Evolutionary conservation across 352 stramenopile genomes (phyloP).

Genomic region (Pythium insidiosum): DNA sequence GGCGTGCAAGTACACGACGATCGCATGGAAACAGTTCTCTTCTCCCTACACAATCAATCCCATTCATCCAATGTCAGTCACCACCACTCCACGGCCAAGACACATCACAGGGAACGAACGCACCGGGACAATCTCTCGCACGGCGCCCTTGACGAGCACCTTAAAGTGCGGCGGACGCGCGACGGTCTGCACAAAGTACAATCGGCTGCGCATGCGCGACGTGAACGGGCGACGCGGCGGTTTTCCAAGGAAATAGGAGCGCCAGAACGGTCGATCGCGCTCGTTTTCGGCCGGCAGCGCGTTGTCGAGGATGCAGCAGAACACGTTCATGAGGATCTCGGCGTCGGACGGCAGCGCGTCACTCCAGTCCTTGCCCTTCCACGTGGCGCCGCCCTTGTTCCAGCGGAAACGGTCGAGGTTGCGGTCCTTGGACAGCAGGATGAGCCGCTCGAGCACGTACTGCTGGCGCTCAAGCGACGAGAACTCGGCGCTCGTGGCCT

Average conservation of each 20-base stretch:
- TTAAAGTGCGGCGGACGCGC: constrained; percentile 78
- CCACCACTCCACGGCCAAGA: too few relatives aligned
- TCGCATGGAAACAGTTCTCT: constrained; percentile 79
- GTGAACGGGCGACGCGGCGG: constrained; percentile 69
- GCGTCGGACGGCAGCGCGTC: constrained; percentile 69
- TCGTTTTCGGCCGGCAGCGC: constrained; percentile 70
- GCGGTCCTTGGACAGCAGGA: constrained; percentile 83
- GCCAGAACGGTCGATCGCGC: constrained; percentile 75
- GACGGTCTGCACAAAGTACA: constrained; percentile 76
- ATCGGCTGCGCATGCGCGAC: constrained; percentile 48
- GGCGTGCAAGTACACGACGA: constrained; percentile 77
- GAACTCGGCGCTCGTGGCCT: constrained; percentile 58
- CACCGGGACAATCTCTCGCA: constrained; percentile 80
- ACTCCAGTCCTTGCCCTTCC: constrained; percentile 83
- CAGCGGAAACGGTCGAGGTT: constrained; percentile 79
- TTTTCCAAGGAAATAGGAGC: constrained; percentile 74
- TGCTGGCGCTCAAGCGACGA: constrained; percentile 73
- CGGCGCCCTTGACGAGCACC: constrained; percentile 58
- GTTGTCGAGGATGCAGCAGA: constrained; percentile 86
- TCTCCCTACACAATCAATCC: constrained; percentile 60
- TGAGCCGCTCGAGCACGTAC: constrained; percentile 76
- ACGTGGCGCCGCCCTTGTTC: constrained; percentile 71
- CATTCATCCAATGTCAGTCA: too few relatives aligned
- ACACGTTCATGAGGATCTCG: constrained; percentile 85
- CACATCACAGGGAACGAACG: too few relatives aligned